Evolutionary conservation across 1,139 yeast species (phyloP).

Genomic region (Pneumocystis wakefieldiae): DNA sequence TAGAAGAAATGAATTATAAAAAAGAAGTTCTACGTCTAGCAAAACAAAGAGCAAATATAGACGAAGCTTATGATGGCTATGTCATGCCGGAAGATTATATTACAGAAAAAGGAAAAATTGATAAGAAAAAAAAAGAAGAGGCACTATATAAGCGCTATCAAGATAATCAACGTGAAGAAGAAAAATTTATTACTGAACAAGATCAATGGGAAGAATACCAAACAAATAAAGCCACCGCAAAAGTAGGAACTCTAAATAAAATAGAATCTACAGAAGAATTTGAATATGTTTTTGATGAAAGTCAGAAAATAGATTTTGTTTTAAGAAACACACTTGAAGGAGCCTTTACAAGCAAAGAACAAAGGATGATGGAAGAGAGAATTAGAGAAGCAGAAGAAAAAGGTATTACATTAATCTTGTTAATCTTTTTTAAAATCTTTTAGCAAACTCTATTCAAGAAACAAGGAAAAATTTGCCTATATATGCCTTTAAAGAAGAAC

Average conservation of each 20-base stretch:
- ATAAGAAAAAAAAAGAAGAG: conserved; percentile 36
- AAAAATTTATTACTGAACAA: conserved; percentile 24
- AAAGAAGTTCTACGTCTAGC: conserved; percentile 33
- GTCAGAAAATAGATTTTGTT: conserved; percentile 55
- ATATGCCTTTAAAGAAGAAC: conserved; percentile 42
- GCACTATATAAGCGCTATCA: conserved; percentile 25
- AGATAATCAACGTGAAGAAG: conserved; percentile 19
- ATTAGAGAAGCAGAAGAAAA: conserved; percentile 19
- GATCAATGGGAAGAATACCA: conserved; percentile 57
- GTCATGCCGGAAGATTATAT: conserved; percentile 44
- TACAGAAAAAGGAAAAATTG: conserved; percentile 38
- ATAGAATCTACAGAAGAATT: conserved; percentile 33
- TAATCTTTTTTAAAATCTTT: neutral
- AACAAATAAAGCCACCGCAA: conserved; percentile 31
- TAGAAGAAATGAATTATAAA: conserved; percentile 37
- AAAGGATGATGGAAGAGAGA: conserved; percentile 18
- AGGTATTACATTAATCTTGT: conserved; percentile 5
- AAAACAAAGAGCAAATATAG: conserved; percentile 29
- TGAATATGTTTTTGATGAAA: conserved; percentile 72
- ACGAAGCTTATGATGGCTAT: conserved; percentile 29
- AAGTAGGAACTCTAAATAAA: conserved; percentile 11
- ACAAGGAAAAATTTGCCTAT: conserved; percentile 65
- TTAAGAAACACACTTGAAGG: conserved; percentile 22
- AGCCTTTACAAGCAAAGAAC: conserved; percentile 15
- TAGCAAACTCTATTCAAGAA: conserved; percentile 26